Evolutionary conservation across 306 rosid genomes (phyloP).

Genomic region (Trifolium fragiferum): DNA sequence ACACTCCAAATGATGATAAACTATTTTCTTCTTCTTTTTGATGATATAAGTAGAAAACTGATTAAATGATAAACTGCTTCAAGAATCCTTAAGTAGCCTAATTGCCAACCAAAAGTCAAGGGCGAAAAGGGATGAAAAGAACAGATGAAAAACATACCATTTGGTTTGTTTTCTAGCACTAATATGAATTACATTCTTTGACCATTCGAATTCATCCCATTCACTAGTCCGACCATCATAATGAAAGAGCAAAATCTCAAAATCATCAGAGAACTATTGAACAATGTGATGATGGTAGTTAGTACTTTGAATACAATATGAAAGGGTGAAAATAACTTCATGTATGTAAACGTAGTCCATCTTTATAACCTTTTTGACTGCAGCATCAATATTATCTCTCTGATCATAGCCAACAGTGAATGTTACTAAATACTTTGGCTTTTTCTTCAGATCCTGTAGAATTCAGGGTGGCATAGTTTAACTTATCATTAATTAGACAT

Average conservation of each 20-base stretch:
- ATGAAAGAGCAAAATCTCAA: constrained; percentile 92
- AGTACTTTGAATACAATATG: constrained; percentile 42
- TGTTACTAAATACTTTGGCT: constrained; percentile 88
- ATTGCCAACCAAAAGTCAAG: background rate
- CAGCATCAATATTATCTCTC: constrained; percentile 74
- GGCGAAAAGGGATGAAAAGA: background rate
- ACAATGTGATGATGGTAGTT: constrained; percentile 47
- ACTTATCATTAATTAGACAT: constrained; percentile 21
- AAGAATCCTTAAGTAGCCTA: constrained; percentile 14
- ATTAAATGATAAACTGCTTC: background rate
- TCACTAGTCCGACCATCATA: constrained; percentile 87
- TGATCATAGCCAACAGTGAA: constrained; percentile 92
- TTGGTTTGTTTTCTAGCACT: constrained; percentile 77
- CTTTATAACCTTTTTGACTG: constrained; percentile 71
- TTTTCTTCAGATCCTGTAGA: constrained; percentile 79
- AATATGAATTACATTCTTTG: constrained; percentile 82
- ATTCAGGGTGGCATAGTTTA: constrained; percentile 42
- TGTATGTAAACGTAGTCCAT: constrained; percentile 5
- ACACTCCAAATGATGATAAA: constrained; percentile 22
- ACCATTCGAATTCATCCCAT: constrained; percentile 96
- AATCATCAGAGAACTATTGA: constrained; percentile 86
- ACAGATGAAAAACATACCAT: constrained; percentile 44
- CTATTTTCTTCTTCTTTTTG: constrained; percentile 9
- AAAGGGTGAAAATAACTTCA: constrained; percentile 30
- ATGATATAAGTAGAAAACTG: constrained; percentile 1